Evolutionary conservation across 1,284 basidiomycete genomes (phyloP), one percentile per base, ranked within the genome.

Genomic region (Cryptococcus sp.): DNA sequence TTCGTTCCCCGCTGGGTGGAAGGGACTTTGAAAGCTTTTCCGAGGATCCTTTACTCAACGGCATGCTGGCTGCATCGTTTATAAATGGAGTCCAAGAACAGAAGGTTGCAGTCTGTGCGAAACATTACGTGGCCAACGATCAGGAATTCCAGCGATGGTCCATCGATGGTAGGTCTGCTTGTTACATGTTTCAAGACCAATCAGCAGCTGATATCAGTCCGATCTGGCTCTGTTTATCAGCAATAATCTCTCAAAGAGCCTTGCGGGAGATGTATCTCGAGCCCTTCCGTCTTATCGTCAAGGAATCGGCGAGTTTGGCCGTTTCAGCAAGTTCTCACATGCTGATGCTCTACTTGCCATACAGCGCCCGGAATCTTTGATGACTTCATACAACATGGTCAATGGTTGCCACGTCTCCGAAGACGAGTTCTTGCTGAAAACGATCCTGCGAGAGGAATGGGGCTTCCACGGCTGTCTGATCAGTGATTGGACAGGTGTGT

Each of bases 211-310:
- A n/a, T n/a, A n/a, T n/a, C n/a, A n/a, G n/a, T n/a, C n/a, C n/a
- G n/a, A n/a, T n/a, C n/a, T n/a, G n/a, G n/a, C n/a, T n/a, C n/a
- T n/a, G n/a, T n/a, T n/a, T n/a, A n/a, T n/a, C n/a, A n/a, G 80
- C 81, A 48, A 81, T 82, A 45, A 75, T 86, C 50, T 80, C 81
- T 64, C 82, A 83, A 57, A 84, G 89, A 27, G 87, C 89, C 0
- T 80, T 93, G 40, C 83, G 89, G 25, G 90, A 93, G 73, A 83
- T 92, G 48, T 91, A 91, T 75, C 81, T 91, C 39, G 84, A 87
- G 81, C 87, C 88, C 0, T 91, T 91, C 80, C 89, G 89, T 85
- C 80, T 91, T 39, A 86, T 88, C 0, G 83, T 88, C 75, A 81
- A 85, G 57, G 48, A 66, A 81, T 23, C 81, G 81, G 22, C n/a